A percentile compares a stretch with the other conserved stretches of the same genome.
Conservation (phyloP, 202 grass and related monocot genomes). For the Panicum hallii region DNA sequence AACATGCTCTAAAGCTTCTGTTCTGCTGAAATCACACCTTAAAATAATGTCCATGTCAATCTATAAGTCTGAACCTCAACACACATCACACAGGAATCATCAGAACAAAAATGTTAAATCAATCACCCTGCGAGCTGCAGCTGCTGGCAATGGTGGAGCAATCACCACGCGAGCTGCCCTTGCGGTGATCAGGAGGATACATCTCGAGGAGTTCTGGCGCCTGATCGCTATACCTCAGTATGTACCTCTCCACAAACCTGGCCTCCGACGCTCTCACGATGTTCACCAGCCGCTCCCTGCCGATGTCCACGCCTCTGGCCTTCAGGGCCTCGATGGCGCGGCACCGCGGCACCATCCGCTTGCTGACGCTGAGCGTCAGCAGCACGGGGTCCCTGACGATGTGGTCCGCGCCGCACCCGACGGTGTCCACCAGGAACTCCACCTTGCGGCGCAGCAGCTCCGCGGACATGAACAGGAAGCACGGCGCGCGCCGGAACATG, state of each 20-base stretch:
- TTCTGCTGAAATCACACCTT: neutral
- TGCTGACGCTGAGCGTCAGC: constrained; percentile 45
- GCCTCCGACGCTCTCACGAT: neutral
- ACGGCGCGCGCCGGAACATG: constrained; percentile 50
- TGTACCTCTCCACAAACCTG: constrained; percentile 41
- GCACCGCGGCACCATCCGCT: constrained; percentile 50
- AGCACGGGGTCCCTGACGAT: constrained; percentile 33
- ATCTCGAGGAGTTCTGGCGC: constrained; percentile 33
- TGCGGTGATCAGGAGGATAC: constrained; percentile 17
- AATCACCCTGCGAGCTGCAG: constrained; percentile 19
- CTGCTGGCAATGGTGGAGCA: neutral
- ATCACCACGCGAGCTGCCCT: neutral
- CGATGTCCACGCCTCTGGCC: constrained; percentile 35
- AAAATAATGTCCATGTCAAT: neutral
- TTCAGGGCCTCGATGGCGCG: constrained; percentile 33
- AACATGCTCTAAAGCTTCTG: neutral
- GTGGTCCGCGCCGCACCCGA: neutral
- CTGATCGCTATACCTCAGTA: constrained; percentile 39
- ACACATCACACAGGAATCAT: neutral
- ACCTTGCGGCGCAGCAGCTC: constrained; percentile 48
- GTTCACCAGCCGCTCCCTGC: neutral
- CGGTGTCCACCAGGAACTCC: constrained; percentile 37
- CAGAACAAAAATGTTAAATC: neutral
- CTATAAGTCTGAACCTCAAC: neutral
- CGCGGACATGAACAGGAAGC: constrained; percentile 33